Evolutionary conservation across 192 early-diverging fungal genomes (phyloP).

Genomic region (Backusella tuberculispora): DNA sequence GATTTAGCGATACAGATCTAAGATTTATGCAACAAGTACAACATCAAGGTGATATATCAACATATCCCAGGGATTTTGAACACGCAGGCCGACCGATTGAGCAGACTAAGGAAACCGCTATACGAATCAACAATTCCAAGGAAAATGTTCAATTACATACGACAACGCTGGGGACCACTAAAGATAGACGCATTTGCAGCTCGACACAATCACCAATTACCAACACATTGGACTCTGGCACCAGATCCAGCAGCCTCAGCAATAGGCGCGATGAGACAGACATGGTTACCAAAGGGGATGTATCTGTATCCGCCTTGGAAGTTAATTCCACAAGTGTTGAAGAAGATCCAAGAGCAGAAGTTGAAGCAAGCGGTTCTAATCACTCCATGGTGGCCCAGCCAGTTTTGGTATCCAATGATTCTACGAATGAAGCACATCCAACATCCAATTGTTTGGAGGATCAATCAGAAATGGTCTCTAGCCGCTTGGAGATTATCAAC

Average conservation of each 20-base stretch:
- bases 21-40: background rate
- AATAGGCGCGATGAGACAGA: slow-evolving; percentile 19
- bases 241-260: background rate
- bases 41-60: background rate
- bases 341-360: too few species aligned
- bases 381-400: background rate
- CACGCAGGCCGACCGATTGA: too few species aligned
- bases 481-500: slow-evolving; percentile 15
- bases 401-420: background rate
- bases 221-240: slow-evolving; percentile 9
- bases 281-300: slow-evolving; percentile 7
- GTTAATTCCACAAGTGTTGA: too few species aligned
- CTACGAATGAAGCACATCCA: too few species aligned
- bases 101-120: too few species aligned
- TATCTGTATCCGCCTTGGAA: too few species aligned
- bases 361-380: too few species aligned
- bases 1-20: slow-evolving; percentile 15
- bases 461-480: slow-evolving; percentile 1
- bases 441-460: background rate
- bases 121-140: too few species aligned
- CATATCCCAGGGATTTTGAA: slow-evolving; percentile 24
- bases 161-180: too few species aligned
- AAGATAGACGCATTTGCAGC: too few species aligned
- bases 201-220: slow-evolving; percentile 11
- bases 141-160: too few species aligned